These are phyloP conservation scores for Phylloporus rhodoxanthus DNA, from an alignment of 768 basidiomycete genomes.

Conservation along the genomic window DNA sequence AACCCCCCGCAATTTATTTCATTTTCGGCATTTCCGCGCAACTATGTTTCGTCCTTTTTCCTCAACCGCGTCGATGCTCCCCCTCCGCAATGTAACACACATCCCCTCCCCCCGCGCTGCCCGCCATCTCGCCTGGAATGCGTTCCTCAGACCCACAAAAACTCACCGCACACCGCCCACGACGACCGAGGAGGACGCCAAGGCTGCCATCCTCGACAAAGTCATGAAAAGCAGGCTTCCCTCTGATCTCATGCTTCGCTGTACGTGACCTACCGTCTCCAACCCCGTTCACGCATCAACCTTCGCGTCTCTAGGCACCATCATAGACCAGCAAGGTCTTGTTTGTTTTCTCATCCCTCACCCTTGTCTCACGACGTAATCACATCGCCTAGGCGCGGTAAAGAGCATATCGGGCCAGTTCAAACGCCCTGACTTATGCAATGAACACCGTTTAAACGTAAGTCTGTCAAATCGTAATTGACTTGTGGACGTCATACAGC, in stretches of 20 bases:
- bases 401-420: constrained; percentile 86
- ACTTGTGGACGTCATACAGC: constrained; percentile 14
- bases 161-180: constrained; percentile 12
- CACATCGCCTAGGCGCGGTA: constrained; percentile 57
- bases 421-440: constrained; percentile 83
- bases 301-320: constrained; percentile 55
- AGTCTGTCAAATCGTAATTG: constrained; percentile 28
- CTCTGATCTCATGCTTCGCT: constrained; percentile 85
- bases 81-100: constrained; percentile 33
- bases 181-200: constrained; percentile 61
- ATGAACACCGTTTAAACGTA: constrained; percentile 87
- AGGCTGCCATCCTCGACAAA: constrained; percentile 72
- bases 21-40: constrained; percentile 12
- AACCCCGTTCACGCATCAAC: constrained; percentile 7
- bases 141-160: constrained; percentile 11
- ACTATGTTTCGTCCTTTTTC: constrained; percentile 25
- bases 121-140: constrained; percentile 27
- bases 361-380: constrained; percentile 25
- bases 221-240: constrained; percentile 85
- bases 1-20: constrained; percentile 15
- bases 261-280: constrained; percentile 43
- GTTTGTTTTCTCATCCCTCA: constrained; percentile 14
- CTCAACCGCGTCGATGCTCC: constrained; percentile 28
- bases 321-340: constrained; percentile 78
- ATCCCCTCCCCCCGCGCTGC: not conserved